phyloP scores from a whole-genome alignment of 169 alveolate genomes.

The Ichthyophthirius multifiliis region DNA sequence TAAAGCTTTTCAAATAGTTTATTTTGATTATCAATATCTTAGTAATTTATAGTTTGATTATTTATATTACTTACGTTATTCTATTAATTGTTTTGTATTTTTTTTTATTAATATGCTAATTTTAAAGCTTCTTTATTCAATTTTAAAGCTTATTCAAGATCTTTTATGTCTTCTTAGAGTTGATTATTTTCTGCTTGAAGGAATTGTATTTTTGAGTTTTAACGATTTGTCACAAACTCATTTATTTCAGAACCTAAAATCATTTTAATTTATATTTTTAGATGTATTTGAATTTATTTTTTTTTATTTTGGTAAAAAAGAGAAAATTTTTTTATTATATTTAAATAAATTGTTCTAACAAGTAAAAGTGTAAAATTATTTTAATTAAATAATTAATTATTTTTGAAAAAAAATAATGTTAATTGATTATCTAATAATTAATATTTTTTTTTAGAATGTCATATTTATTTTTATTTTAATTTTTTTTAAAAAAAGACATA shows the following conservation, averaged over 20 bases:
- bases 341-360: too few species aligned
- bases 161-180: conserved; percentile 6
- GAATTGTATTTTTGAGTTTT: conserved; percentile 1
- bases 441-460: too few species aligned
- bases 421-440: too few species aligned
- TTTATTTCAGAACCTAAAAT: conserved; percentile 3
- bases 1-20: not conserved
- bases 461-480: too few species aligned
- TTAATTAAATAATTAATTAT: too few species aligned
- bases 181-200: conserved; percentile 1
- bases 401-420: too few species aligned
- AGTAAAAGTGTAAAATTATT: too few species aligned
- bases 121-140: conserved; percentile 14
- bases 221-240: not conserved
- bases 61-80: not conserved
- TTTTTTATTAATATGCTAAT: not conserved
- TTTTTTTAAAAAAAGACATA: too few species aligned
- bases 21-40: not conserved
- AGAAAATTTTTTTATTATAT: too few species aligned
- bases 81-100: not conserved
- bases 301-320: too few species aligned
- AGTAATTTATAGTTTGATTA: not conserved
- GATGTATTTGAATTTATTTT: too few species aligned
- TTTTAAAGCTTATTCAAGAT: not conserved
- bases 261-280: too few species aligned